Conservation (phyloP, 2,329 filamentous ascomycete genomes). For the Ophioceras dolichostomum region DNA sequence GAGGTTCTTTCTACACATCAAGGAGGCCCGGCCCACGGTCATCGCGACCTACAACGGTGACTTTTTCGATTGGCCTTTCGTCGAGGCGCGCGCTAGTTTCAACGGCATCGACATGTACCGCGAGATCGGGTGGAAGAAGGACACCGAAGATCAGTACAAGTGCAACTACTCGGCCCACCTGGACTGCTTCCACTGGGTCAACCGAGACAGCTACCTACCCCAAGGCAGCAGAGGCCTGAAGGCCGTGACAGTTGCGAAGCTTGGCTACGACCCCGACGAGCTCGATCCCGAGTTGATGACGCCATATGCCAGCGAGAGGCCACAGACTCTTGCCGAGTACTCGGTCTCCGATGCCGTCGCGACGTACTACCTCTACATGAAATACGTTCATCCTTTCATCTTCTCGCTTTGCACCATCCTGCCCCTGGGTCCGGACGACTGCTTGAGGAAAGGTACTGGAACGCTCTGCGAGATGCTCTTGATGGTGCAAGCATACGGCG, state of each 20-base stretch:
- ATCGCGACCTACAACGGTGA: conserved; percentile 99
- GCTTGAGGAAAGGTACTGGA: conserved; percentile 87
- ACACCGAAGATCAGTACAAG: conserved; percentile 91
- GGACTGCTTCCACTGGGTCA: conserved; percentile 99
- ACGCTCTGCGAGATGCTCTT: conserved; percentile 99
- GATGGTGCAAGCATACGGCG: conserved; percentile 95
- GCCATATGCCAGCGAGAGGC: conserved; percentile 75
- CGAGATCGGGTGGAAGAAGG: conserved; percentile 94
- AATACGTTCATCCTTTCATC: conserved; percentile 99
- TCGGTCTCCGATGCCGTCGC: conserved; percentile 98
- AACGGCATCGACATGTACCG: conserved; percentile 99
- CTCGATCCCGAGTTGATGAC: conserved; percentile 97
- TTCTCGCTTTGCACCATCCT: conserved; percentile 97
- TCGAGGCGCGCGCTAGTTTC: conserved; percentile 84
- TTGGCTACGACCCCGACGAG: conserved; percentile 96
- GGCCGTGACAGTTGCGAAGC: conserved; percentile 92
- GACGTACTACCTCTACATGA: conserved; percentile 99
- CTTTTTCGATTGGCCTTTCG: conserved; percentile 99
- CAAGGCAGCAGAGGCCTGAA: conserved; percentile 96
- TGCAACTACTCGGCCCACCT: conserved; percentile 95
- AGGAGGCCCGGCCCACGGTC: conserved; percentile 85
- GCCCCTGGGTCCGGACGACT: conserved; percentile 84
- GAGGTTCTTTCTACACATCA: conserved; percentile 90
- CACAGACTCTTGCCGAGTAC: conserved; percentile 91
- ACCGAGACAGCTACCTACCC: conserved; percentile 92